These are phyloP conservation scores for Zygosaccharomyces pseudorouxii DNA, from an alignment of 805 yeast species.

Conservation along the genomic window DNA sequence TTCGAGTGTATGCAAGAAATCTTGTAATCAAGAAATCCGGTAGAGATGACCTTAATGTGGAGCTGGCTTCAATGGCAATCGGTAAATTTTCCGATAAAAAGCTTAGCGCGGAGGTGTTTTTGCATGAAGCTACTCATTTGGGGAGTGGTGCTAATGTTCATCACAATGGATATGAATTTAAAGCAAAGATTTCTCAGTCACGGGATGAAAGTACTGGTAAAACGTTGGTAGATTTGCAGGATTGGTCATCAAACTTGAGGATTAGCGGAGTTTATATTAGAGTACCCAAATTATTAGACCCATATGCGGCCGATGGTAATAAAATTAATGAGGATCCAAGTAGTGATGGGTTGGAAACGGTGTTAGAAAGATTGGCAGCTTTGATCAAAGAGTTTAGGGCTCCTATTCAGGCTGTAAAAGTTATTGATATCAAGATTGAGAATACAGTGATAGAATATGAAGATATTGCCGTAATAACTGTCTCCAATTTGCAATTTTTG, in stretches of 20 bases:
- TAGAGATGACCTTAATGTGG: constrained; percentile 11
- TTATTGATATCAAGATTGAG: constrained; percentile 32
- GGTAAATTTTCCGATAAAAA: constrained; percentile 14
- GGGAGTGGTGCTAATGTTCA: constrained; percentile 17
- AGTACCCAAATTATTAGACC: constrained; percentile 8
- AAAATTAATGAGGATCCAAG: background rate
- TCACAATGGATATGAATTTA: constrained; percentile 18
- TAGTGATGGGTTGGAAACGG: constrained; percentile 1
- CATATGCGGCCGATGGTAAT: background rate
- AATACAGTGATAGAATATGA: constrained; percentile 22
- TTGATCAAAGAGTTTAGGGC: constrained; percentile 2
- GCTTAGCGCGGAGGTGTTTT: constrained; percentile 18
- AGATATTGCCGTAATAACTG: constrained; percentile 14
- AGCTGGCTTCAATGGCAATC: constrained; percentile 20
- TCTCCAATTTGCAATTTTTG: constrained; percentile 29
- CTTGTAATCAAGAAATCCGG: constrained; percentile 10
- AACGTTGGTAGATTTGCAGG: constrained; percentile 8
- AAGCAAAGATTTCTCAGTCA: constrained; percentile 10
- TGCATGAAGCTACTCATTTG: constrained; percentile 18
- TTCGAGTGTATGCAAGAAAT: constrained; percentile 14
- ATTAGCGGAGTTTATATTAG: constrained; percentile 19
- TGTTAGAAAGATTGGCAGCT: constrained; percentile 1
- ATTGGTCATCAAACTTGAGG: constrained; percentile 23
- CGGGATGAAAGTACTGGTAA: background rate
- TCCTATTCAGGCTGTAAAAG: constrained; percentile 17